These are phyloP conservation scores for Apostasia ramifera DNA, from an alignment of 106 monocot genomes.

Conservation along the genomic window DNA sequence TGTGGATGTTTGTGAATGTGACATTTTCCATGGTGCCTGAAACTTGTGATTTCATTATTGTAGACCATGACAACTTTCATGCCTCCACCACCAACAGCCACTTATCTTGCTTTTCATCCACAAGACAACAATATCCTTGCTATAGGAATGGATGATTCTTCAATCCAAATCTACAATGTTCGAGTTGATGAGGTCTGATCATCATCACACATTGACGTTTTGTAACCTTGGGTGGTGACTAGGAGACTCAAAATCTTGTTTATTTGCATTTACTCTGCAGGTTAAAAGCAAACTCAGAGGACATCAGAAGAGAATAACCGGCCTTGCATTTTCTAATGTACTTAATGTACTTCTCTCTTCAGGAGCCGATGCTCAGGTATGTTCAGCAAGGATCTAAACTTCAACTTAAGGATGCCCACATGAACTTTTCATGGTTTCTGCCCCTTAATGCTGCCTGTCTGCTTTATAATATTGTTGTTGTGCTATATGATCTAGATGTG, in stretches of 20 bases:
- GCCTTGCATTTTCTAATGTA: slow-evolving; percentile 52
- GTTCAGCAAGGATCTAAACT: not conserved
- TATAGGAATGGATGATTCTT: slow-evolving; percentile 71
- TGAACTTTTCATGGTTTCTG: not conserved
- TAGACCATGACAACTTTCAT: slow-evolving; percentile 74
- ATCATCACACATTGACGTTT: not conserved
- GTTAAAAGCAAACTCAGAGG: slow-evolving; percentile 58
- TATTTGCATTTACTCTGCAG: slow-evolving; percentile 18
- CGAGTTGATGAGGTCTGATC: slow-evolving; percentile 48
- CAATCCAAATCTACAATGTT: slow-evolving; percentile 66
- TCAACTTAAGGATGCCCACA: not conserved
- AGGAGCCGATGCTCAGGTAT: slow-evolving; percentile 73
- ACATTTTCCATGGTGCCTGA: slow-evolving; percentile 11
- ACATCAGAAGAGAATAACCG: slow-evolving; percentile 59
- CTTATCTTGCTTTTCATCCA: slow-evolving; percentile 68
- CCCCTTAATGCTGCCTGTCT: too few species aligned
- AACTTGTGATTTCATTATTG: slow-evolving; percentile 1
- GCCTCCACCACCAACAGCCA: slow-evolving; percentile 58
- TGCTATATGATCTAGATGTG: too few species aligned
- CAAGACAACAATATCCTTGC: slow-evolving; percentile 66
- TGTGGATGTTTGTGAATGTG: too few species aligned
- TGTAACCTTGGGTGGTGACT: not conserved
- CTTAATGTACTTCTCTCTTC: slow-evolving; percentile 67
- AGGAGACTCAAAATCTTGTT: not conserved
- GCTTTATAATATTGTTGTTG: too few species aligned